These are phyloP conservation scores for Fomitopsis pulvina DNA, from an alignment of 768 basidiomycete genomes.

Conservation along the genomic window DNA sequence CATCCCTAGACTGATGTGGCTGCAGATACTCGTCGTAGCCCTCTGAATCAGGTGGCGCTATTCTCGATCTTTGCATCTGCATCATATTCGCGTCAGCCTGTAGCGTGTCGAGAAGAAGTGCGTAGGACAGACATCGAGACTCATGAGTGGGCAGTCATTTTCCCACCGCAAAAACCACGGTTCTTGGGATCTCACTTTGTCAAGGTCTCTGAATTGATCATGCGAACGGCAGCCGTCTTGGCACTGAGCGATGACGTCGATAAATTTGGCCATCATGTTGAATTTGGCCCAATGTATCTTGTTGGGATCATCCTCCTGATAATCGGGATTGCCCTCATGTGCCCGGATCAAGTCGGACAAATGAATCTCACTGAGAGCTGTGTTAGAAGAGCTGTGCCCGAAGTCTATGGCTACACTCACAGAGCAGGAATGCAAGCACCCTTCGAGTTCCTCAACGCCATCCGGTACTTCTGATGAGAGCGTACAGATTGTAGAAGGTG, in stretches of 20 bases:
- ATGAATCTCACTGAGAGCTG: slow-evolving; percentile 67
- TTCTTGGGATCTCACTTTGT: slow-evolving; percentile 39
- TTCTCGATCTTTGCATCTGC: slow-evolving; percentile 63
- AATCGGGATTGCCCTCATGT: slow-evolving; percentile 79
- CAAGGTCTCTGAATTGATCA: slow-evolving; percentile 41
- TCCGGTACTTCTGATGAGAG: slow-evolving; percentile 85
- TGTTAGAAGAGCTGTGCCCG: slow-evolving; percentile 8
- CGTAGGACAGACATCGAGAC: slow-evolving; percentile 45
- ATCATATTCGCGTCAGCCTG: slow-evolving; percentile 5
- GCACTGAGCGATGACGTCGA: slow-evolving; percentile 69
- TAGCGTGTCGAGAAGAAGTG: not conserved
- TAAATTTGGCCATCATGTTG: slow-evolving; percentile 84
- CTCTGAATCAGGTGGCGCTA: slow-evolving; percentile 43
- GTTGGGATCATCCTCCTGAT: slow-evolving; percentile 52
- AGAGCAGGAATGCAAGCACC: slow-evolving; percentile 84
- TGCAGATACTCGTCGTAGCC: slow-evolving; percentile 23
- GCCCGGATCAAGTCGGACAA: slow-evolving; percentile 85
- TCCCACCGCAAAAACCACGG: slow-evolving; percentile 38
- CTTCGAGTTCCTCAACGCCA: slow-evolving; percentile 80
- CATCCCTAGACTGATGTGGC: slow-evolving; percentile 18
- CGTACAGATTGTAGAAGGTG: slow-evolving; percentile 76
- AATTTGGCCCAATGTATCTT: slow-evolving; percentile 97
- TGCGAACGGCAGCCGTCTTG: slow-evolving; percentile 59
- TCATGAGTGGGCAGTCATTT: slow-evolving; percentile 53
- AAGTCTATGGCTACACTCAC: slow-evolving; percentile 28